A percentile compares a stretch with the other conserved stretches of the same genome.
phyloP scores from a whole-genome alignment of 352 stramenopile genomes.

The Phytopythium vexans region DNA sequence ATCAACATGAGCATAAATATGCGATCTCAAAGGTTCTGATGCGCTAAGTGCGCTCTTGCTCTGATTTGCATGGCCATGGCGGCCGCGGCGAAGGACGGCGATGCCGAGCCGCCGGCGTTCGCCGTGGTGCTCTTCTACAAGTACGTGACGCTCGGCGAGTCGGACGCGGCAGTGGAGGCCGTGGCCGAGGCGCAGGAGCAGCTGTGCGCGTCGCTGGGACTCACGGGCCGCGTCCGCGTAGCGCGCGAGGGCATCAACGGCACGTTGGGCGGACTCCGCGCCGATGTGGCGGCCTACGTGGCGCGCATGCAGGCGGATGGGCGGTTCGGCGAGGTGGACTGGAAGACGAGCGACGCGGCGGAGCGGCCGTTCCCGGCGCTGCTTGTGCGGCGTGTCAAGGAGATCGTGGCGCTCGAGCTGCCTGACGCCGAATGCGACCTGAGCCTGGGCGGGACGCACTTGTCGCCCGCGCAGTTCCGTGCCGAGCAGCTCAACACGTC shows the following conservation, averaged over 20 bases:
- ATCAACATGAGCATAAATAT: no score
- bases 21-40: no score
- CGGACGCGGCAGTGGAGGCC: conserved; percentile 25
- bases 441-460: conserved; percentile 38
- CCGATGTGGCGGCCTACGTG: conserved; percentile 63
- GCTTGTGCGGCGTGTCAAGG: conserved; percentile 55
- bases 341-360: conserved; percentile 65
- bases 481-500: conserved; percentile 20
- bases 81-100: no score
- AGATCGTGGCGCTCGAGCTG: conserved; percentile 81
- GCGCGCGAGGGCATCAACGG: conserved; percentile 86
- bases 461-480: conserved; percentile 68
- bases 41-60: no score
- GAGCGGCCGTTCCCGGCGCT: conserved; percentile 64
- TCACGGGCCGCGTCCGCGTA: conserved; percentile 74
- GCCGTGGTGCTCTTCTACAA: conserved; percentile 84
- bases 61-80: no score
- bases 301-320: conserved; percentile 31
- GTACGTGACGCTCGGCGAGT: conserved; percentile 63
- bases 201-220: conserved; percentile 46
- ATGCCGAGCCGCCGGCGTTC: neutral
- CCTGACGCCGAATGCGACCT: conserved; percentile 48
- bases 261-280: conserved; percentile 52
- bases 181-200: conserved; percentile 38
- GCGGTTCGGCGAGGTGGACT: conserved; percentile 56